phyloP scores from a whole-genome alignment of 2,329 filamentous ascomycete species.

The Ramularia collo-cygni region DNA sequence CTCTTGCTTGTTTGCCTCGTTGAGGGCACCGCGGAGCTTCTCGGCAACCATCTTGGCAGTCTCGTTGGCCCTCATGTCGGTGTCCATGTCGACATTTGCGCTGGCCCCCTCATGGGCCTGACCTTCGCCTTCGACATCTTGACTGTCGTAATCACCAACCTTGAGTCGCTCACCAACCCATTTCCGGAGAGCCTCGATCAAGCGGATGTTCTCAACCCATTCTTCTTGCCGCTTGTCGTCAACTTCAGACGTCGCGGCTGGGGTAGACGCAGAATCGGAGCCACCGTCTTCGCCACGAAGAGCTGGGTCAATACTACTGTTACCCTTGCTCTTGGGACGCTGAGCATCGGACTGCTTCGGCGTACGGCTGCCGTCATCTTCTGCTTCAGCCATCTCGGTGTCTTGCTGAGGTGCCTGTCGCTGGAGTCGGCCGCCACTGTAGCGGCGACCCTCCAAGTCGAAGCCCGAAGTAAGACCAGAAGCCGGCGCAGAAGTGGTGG shows the following conservation, averaged over 20 bases:
- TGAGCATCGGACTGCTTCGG: constrained; percentile 27
- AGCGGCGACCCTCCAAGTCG: constrained; percentile 55
- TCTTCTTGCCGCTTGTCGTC: constrained; percentile 45
- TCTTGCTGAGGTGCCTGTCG: constrained; percentile 43
- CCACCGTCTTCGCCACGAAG: constrained; percentile 28
- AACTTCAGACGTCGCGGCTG: constrained; percentile 24
- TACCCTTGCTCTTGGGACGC: constrained; percentile 25
- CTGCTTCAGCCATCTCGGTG: constrained; percentile 35
- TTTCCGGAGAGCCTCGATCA: constrained; percentile 53
- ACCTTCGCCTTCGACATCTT: constrained; percentile 16
- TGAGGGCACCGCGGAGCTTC: constrained; percentile 17
- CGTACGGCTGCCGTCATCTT: constrained; percentile 32
- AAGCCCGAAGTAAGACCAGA: constrained; percentile 62
- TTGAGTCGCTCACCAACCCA: constrained; percentile 52
- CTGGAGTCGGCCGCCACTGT: constrained; percentile 55
- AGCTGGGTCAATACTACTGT: constrained; percentile 32
- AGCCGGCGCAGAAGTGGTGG: constrained; percentile 59
- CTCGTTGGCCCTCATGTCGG: constrained; percentile 10
- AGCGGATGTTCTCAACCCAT: constrained; percentile 60
- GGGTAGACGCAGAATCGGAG: constrained; percentile 22
- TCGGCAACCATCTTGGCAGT: constrained; percentile 21
- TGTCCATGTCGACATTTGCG: constrained; percentile 10
- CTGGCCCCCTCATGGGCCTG: constrained; percentile 12
- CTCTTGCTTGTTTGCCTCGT: constrained; percentile 13
- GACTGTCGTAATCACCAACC: constrained; percentile 43